phyloP scores from a whole-genome alignment of 2,329 filamentous ascomycete genomes.

The Fusarium irregulare region DNA sequence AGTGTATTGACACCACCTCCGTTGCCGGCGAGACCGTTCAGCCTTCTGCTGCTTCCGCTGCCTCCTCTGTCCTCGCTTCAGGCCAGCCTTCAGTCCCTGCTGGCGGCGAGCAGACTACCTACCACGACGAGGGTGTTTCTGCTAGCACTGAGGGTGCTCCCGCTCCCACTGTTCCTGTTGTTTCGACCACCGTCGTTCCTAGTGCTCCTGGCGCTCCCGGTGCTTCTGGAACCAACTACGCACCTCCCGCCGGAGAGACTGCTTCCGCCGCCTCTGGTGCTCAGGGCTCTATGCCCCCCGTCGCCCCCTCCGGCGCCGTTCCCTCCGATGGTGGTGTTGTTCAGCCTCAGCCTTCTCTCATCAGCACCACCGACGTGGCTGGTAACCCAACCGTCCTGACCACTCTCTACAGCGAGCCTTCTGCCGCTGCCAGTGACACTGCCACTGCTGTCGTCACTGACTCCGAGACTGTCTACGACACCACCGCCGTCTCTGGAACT shows the following conservation, averaged over 20 bases:
- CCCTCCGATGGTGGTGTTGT: constrained; percentile 27
- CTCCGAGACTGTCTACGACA: constrained; percentile 28
- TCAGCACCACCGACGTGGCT: constrained; percentile 36
- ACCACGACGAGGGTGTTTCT: constrained; percentile 28
- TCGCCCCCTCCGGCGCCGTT: background rate
- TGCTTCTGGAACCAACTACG: constrained; percentile 27
- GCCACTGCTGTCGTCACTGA: constrained; percentile 30
- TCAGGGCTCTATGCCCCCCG: background rate
- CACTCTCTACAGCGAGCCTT: constrained; percentile 30
- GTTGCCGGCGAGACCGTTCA: constrained; percentile 34
- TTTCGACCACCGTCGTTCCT: constrained; percentile 12
- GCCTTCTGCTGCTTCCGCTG: constrained; percentile 15
- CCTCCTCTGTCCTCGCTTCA: constrained; percentile 17
- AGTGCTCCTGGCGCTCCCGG: constrained; percentile 4
- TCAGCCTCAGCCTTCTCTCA: constrained; percentile 24
- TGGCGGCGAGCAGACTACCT: constrained; percentile 31
- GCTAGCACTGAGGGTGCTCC: constrained; percentile 10
- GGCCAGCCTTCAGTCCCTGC: constrained; percentile 24
- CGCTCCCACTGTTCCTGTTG: constrained; percentile 11
- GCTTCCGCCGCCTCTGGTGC: background rate
- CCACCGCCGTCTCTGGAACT: constrained; percentile 28
- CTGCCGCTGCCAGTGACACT: constrained; percentile 32
- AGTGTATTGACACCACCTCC: constrained; percentile 49
- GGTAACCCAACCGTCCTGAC: constrained; percentile 36
- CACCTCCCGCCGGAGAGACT: constrained; percentile 15